Conservation (phyloP, 208 protist genomes). For the Vickermania ingenoplastis region DNA sequence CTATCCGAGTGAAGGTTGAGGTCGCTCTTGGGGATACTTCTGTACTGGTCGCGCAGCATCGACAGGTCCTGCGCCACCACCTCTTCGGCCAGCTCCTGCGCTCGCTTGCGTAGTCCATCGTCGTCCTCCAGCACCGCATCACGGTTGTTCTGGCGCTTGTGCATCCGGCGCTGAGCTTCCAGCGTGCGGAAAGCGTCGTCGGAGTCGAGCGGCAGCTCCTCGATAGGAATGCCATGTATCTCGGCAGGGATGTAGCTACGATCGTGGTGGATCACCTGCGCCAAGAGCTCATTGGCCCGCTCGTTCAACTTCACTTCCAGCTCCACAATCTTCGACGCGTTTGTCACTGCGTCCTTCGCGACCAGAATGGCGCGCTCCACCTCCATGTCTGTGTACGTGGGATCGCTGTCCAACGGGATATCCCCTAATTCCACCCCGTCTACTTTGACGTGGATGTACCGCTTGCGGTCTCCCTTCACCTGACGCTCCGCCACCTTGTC, state of each 20-base stretch:
- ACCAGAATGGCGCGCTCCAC: conserved; percentile 50
- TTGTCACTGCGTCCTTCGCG: conserved; percentile 19
- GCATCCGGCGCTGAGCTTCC: conserved; percentile 36
- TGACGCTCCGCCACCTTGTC: conserved; percentile 34
- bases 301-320: conserved; percentile 50
- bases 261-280: conserved; percentile 20
- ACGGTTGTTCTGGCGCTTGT: conserved; percentile 26
- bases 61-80: conserved; percentile 46
- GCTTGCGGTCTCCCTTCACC: conserved; percentile 32
- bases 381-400: conserved; percentile 32
- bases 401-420: conserved; percentile 48
- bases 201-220: conserved; percentile 49
- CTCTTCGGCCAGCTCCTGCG: conserved; percentile 49
- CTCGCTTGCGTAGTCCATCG: conserved; percentile 32
- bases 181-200: conserved; percentile 53
- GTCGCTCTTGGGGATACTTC: conserved; percentile 56
- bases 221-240: conserved; percentile 49
- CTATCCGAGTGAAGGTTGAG: conserved; percentile 61
- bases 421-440: conserved; percentile 48
- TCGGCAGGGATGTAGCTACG: conserved; percentile 36
- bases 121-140: conserved; percentile 33
- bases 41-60: conserved; percentile 35
- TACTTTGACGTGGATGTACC: conserved; percentile 41
- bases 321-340: conserved; percentile 12
- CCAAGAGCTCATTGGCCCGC: conserved; percentile 35